A percentile compares a stretch with the other conserved stretches of the same genome.
Evolutionary conservation across 2,329 filamentous ascomycete species (phyloP).

Genomic region (Cryphonectria carpinicola): DNA sequence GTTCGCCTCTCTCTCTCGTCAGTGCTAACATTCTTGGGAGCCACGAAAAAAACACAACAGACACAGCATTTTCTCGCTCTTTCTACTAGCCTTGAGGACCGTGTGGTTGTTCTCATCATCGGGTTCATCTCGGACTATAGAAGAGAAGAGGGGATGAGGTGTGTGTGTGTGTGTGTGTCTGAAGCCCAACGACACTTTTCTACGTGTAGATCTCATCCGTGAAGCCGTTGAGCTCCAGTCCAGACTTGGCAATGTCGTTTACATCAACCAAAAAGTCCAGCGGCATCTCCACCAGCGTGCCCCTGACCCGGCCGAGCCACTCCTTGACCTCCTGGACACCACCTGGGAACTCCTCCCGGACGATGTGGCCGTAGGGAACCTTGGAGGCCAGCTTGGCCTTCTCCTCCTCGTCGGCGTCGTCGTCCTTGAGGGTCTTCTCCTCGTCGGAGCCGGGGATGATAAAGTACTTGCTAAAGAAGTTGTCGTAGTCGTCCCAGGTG

Average conservation of each 20-base stretch:
- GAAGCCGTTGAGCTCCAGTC: constrained; percentile 71
- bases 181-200: neutral
- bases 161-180: neutral
- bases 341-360: constrained; percentile 75
- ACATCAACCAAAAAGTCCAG: constrained; percentile 81
- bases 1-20: neutral
- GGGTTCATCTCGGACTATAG: neutral
- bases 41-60: no score
- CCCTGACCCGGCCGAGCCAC: constrained; percentile 66
- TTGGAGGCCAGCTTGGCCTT: constrained; percentile 53
- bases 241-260: constrained; percentile 84
- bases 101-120: neutral
- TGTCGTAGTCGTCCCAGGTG: constrained; percentile 74
- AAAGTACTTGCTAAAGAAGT: constrained; percentile 72
- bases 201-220: constrained; percentile 75
- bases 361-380: constrained; percentile 86
- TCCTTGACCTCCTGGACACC: constrained; percentile 76
- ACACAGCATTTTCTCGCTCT: neutral
- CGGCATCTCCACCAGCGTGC: constrained; percentile 86
- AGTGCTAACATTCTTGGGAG: neutral
- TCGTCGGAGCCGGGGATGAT: constrained; percentile 54
- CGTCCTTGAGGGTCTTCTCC: constrained; percentile 52
- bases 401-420: constrained; percentile 48
- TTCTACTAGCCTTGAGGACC: neutral
- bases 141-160: neutral